A percentile compares a stretch with the other conserved stretches of the same genome.
These are phyloP conservation scores for Aureobasidium sp. DNA, from an alignment of 2,329 filamentous ascomycete genomes.

Conservation along the genomic window DNA sequence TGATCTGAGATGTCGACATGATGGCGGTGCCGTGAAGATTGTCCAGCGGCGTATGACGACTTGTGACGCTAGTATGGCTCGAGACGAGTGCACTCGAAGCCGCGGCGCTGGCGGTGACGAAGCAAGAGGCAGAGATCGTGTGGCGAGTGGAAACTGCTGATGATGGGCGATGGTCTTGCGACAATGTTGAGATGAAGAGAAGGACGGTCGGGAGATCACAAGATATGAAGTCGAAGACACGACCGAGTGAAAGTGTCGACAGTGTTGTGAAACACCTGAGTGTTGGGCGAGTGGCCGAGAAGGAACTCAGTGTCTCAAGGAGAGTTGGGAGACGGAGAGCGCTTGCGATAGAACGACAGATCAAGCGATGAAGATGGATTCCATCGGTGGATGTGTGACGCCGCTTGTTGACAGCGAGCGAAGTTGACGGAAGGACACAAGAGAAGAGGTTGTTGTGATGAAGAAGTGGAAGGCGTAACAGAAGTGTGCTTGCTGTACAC, in stretches of 20 bases:
- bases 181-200: background rate
- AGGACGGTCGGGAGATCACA: background rate
- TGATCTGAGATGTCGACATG: background rate
- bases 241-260: background rate
- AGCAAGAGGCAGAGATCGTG: background rate
- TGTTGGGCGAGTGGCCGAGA: no score
- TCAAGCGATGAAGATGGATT: background rate
- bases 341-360: background rate
- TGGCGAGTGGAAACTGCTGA: background rate
- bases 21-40: no score
- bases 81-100: background rate
- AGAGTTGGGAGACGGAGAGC: background rate
- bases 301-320: background rate
- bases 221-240: no score
- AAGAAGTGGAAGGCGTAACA: background rate
- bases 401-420: no score
- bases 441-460: background rate
- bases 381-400: background rate
- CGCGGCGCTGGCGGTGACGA: background rate
- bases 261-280: background rate
- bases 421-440: background rate
- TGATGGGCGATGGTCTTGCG: background rate
- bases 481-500: background rate
- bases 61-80: background rate
- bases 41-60: background rate